phyloP scores from a whole-genome alignment of 1,139 yeast genomes.

The Geotrichum australiense region DNA sequence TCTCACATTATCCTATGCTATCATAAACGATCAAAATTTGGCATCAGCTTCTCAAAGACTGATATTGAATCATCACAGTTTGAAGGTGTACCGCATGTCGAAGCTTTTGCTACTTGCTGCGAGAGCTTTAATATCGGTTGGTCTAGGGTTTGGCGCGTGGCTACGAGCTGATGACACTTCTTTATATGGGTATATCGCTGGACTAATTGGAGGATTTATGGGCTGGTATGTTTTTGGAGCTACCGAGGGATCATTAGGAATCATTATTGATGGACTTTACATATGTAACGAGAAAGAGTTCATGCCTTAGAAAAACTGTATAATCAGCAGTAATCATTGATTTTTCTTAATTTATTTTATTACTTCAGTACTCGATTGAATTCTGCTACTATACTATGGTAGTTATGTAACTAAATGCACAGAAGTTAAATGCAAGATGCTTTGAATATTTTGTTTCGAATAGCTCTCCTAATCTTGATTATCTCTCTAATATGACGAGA shows the following conservation, averaged over 20 bases:
- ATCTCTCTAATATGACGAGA: too few species aligned
- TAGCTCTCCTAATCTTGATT: too few species aligned
- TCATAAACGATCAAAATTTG: constrained; percentile 32
- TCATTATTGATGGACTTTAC: constrained; percentile 32
- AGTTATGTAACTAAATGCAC: too few species aligned
- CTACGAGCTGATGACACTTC: constrained; percentile 35
- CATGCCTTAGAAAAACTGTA: constrained; percentile 2
- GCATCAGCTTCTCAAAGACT: constrained; percentile 23
- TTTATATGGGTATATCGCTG: constrained; percentile 38
- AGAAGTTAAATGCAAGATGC: too few species aligned
- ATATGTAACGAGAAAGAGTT: constrained; percentile 2
- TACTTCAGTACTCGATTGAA: too few species aligned
- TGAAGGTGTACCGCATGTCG: constrained; percentile 35
- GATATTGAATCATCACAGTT: constrained; percentile 23
- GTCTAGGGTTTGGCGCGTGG: constrained; percentile 38
- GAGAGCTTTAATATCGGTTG: constrained; percentile 34
- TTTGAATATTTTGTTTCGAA: too few species aligned
- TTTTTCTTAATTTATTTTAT: too few species aligned
- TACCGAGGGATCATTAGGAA: constrained; percentile 38
- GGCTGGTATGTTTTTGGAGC: constrained; percentile 42
- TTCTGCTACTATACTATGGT: too few species aligned
- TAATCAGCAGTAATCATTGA: too few species aligned
- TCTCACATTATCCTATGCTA: constrained; percentile 36
- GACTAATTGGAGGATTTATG: constrained; percentile 36
- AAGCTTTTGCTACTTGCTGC: constrained; percentile 37